Evolutionary conservation across 345 rosid genomes (phyloP).

Genomic region (Pistacia integerrima): DNA sequence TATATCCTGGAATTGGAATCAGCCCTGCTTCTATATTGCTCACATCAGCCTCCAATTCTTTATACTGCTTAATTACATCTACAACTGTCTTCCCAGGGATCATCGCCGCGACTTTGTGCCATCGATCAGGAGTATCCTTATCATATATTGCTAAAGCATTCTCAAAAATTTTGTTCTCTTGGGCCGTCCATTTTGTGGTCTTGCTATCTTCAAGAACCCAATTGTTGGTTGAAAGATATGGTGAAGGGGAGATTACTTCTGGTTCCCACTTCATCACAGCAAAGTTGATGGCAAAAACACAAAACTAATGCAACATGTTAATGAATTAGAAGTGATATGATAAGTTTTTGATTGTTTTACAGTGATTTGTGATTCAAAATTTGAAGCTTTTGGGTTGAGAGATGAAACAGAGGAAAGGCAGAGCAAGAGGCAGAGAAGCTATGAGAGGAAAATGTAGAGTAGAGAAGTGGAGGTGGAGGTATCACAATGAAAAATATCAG

Average conservation of each 20-base stretch:
- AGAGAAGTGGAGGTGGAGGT: constrained; percentile 31
- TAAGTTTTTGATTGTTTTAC: neutral
- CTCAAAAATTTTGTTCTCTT: constrained; percentile 86
- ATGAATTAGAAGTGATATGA: neutral
- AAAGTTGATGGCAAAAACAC: neutral
- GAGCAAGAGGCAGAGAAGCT: constrained; percentile 20
- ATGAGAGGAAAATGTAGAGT: constrained; percentile 23
- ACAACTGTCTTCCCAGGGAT: constrained; percentile 70
- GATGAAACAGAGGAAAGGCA: constrained; percentile 13
- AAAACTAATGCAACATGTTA: neutral
- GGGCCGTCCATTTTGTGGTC: constrained; percentile 64
- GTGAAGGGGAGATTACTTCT: constrained; percentile 58
- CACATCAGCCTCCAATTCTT: constrained; percentile 67
- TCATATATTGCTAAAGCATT: constrained; percentile 75
- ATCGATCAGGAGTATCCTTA: constrained; percentile 65
- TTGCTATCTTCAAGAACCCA: constrained; percentile 60
- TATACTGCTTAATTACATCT: constrained; percentile 64
- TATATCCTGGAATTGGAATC: constrained; percentile 63
- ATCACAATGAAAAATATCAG: constrained; percentile 38
- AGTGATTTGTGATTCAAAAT: neutral
- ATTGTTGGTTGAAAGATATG: constrained; percentile 45
- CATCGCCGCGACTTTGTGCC: constrained; percentile 60
- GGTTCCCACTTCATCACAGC: constrained; percentile 61
- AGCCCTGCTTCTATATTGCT: constrained; percentile 68
- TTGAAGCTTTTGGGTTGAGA: neutral